Percentiles rank a stretch among this genome's conserved stretches.
Conservation (phyloP, 805 yeast species). For the Cyberlindnera mycetangii region DNA sequence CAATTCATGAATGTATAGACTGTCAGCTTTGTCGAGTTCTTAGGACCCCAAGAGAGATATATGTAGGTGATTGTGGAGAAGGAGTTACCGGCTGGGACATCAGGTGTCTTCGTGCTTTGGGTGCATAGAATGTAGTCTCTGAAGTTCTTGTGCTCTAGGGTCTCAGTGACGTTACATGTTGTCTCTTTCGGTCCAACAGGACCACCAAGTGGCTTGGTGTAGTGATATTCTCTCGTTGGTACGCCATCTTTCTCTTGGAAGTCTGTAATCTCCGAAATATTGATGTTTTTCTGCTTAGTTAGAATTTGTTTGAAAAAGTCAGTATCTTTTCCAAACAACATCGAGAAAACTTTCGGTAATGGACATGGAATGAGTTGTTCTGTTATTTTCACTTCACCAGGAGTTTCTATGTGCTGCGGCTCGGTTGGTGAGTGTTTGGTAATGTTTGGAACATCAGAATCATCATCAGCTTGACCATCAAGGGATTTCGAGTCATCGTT, state of each 20-base stretch:
- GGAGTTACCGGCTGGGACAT: slow-evolving; percentile 76
- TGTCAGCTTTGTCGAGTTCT: slow-evolving; percentile 49
- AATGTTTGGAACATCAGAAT: slow-evolving; percentile 2
- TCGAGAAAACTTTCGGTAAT: slow-evolving; percentile 53
- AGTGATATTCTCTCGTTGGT: slow-evolving; percentile 48
- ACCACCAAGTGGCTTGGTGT: slow-evolving; percentile 60
- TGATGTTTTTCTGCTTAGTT: slow-evolving; percentile 60
- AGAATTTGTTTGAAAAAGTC: slow-evolving; percentile 43
- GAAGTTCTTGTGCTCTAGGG: slow-evolving; percentile 49
- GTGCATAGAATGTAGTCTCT: slow-evolving; percentile 45
- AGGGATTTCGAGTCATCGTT: neutral
- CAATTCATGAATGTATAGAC: slow-evolving; percentile 61
- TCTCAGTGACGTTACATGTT: slow-evolving; percentile 59
- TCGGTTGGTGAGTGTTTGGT: slow-evolving; percentile 47
- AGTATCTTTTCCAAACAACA: slow-evolving; percentile 63
- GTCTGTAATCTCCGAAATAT: slow-evolving; percentile 48
- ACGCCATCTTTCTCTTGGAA: slow-evolving; percentile 31
- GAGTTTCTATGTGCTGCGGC: slow-evolving; percentile 39
- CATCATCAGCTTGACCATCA: neutral
- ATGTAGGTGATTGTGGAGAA: slow-evolving; percentile 60
- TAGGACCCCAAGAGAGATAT: slow-evolving; percentile 59
- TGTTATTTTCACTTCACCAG: slow-evolving; percentile 52
- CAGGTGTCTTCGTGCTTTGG: slow-evolving; percentile 68
- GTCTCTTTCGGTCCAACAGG: slow-evolving; percentile 81
- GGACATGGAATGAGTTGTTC: slow-evolving; percentile 61